phyloP scores from a whole-genome alignment of 2,329 filamentous ascomycete genomes.

The Rasamsonia emersonii region DNA sequence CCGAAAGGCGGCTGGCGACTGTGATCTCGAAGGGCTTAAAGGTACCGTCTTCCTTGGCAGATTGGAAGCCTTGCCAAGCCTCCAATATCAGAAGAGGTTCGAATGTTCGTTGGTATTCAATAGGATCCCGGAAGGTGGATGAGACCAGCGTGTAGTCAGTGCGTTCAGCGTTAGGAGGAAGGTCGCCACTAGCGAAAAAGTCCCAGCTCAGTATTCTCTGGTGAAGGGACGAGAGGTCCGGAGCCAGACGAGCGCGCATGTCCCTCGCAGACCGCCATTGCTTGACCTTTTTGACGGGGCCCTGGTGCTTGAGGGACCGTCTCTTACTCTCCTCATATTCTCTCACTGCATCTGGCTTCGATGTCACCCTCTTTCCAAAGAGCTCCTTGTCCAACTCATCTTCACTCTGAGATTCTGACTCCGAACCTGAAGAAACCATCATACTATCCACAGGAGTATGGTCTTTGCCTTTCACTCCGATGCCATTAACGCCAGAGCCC shows the following conservation, averaged over 20 bases:
- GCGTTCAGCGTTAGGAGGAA: slow-evolving; percentile 64
- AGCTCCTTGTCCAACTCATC: slow-evolving; percentile 66
- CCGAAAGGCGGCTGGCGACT: slow-evolving; percentile 75
- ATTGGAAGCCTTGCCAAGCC: slow-evolving; percentile 91
- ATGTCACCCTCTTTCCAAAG: slow-evolving; percentile 40
- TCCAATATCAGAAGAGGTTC: slow-evolving; percentile 83
- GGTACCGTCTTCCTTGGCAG: slow-evolving; percentile 75
- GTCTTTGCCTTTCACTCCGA: slow-evolving; percentile 70
- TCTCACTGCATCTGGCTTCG: slow-evolving; percentile 31
- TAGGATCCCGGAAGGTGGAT: slow-evolving; percentile 65
- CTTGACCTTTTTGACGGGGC: slow-evolving; percentile 76
- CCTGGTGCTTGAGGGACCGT: slow-evolving; percentile 48
- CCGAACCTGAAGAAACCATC: slow-evolving; percentile 66
- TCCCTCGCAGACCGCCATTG: slow-evolving; percentile 78
- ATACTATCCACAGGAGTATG: slow-evolving; percentile 69
- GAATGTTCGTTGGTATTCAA: slow-evolving; percentile 80
- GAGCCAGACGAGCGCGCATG: slow-evolving; percentile 84
- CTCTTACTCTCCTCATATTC: slow-evolving; percentile 41
- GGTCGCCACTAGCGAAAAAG: slow-evolving; percentile 81
- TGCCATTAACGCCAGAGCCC: slow-evolving; percentile 65
- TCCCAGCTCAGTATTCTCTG: slow-evolving; percentile 87
- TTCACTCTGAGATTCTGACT: slow-evolving; percentile 66
- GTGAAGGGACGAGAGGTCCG: slow-evolving; percentile 78
- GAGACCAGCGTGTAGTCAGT: slow-evolving; percentile 68
- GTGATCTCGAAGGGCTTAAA: slow-evolving; percentile 79